These are phyloP conservation scores for Kitagawia praeruptora DNA, from an alignment of 129 eudicot genomes.

Conservation along the genomic window DNA sequence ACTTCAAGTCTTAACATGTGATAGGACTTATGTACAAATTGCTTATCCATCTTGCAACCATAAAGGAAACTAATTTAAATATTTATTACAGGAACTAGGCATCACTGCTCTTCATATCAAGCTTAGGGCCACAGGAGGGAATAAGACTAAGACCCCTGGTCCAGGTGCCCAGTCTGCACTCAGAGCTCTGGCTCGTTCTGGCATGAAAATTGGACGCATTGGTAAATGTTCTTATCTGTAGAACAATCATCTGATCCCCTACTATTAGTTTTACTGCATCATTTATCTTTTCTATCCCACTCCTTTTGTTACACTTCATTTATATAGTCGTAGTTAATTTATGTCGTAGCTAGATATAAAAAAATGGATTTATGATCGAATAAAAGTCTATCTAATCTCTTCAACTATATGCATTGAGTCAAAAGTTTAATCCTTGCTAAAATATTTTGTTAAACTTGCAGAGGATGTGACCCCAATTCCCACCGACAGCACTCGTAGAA, in stretches of 20 bases:
- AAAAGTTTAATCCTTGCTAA: background rate
- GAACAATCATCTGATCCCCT: background rate
- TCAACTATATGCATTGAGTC: background rate
- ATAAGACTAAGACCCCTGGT: constrained; percentile 41
- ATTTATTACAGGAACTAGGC: constrained; percentile 29
- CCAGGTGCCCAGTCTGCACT: constrained; percentile 46
- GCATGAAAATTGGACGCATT: constrained; percentile 43
- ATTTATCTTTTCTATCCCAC: background rate
- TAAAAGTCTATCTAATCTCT: background rate
- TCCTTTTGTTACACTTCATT: background rate
- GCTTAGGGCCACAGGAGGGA: constrained; percentile 40
- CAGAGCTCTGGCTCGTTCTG: constrained; percentile 35
- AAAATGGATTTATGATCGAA: background rate
- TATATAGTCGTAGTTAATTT: background rate
- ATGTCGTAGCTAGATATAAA: too few species aligned
- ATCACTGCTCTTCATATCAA: constrained; percentile 40
- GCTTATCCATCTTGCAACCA: background rate
- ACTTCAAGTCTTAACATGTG: background rate
- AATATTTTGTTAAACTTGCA: background rate
- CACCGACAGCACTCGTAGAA: constrained; percentile 33
- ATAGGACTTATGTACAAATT: too few species aligned
- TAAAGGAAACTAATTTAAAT: background rate
- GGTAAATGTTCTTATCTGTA: constrained; percentile 12
- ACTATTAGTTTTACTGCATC: background rate
- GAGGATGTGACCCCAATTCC: constrained; percentile 40